Percentiles rank a stretch among this genome's conserved stretches.
Conservation (phyloP, 495 filamentous ascomycete genomes). For the Xylaria cubensis region DNA sequence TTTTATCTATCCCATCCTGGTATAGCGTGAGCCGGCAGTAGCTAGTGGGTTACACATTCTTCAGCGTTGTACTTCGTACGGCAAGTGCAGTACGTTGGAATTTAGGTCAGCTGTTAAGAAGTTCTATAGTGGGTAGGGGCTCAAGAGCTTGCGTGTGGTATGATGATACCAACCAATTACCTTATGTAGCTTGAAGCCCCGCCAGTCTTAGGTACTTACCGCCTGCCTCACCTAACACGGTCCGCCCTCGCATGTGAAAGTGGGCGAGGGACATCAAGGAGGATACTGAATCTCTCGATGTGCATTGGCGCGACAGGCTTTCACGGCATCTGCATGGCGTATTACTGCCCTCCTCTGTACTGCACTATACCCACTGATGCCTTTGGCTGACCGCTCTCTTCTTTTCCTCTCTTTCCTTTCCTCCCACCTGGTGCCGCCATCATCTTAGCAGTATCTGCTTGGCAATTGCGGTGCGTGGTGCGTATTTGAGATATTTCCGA, state of each 20-base stretch:
- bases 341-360: constrained; percentile 9
- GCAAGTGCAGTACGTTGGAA: too few species aligned
- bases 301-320: background rate
- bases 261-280: constrained; percentile 21
- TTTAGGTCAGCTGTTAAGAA: background rate
- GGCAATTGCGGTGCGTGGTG: background rate
- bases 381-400: background rate
- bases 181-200: background rate
- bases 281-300: background rate
- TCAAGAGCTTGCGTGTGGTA: background rate
- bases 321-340: constrained; percentile 14
- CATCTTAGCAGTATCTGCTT: background rate
- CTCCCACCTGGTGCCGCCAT: background rate
- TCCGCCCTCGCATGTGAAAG: constrained; percentile 40
- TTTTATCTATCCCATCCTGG: constrained; percentile 7
- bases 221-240: constrained; percentile 19
- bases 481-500: background rate
- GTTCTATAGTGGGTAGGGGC: background rate
- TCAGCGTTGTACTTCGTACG: too few species aligned
- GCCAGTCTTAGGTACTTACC: background rate
- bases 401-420: background rate
- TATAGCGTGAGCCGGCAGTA: background rate
- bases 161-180: background rate
- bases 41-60: too few species aligned
- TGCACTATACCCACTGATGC: background rate